These are phyloP conservation scores for Talaromyces wortmannii DNA, from an alignment of 495 filamentous ascomycete species.

Conservation along the genomic window DNA sequence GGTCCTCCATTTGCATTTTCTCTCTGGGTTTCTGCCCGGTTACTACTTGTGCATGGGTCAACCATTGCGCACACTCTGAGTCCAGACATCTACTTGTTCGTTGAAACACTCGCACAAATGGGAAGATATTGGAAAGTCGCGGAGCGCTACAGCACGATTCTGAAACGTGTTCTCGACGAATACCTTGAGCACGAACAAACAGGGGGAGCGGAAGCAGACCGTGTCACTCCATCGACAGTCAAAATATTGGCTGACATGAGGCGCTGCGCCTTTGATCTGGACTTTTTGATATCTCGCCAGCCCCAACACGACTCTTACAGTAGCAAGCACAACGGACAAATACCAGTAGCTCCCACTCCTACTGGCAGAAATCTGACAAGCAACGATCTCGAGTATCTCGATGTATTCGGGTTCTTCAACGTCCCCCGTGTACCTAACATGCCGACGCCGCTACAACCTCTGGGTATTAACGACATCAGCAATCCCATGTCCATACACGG, in stretches of 20 bases:
- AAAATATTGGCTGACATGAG: conserved; percentile 87
- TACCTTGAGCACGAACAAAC: conserved; percentile 69
- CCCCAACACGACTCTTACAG: conserved; percentile 37
- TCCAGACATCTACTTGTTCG: conserved; percentile 69
- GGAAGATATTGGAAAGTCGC: conserved; percentile 80
- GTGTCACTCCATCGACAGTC: conserved; percentile 73
- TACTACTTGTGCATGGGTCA: conserved; percentile 79
- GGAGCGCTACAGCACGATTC: conserved; percentile 69
- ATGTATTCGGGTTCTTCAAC: conserved; percentile 93
- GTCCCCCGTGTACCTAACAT: conserved; percentile 60
- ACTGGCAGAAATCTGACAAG: conserved; percentile 57
- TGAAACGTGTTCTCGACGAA: conserved; percentile 78
- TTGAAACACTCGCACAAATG: conserved; percentile 73
- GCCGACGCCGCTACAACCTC: conserved; percentile 6
- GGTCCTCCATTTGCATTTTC: conserved; percentile 87
- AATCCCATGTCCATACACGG: conserved; percentile 39
- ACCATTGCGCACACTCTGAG: conserved; percentile 77
- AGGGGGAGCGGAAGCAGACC: conserved; percentile 46
- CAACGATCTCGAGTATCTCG: conserved; percentile 83
- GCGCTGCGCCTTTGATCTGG: conserved; percentile 73
- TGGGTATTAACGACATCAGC: conserved; percentile 20
- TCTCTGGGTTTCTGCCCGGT: conserved; percentile 83
- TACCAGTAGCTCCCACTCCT: conserved; percentile 23
- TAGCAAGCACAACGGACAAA: conserved; percentile 20
- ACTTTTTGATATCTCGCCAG: conserved; percentile 80